A percentile compares a stretch with the other conserved stretches of the same genome.
phyloP scores from a whole-genome alignment of 164 flowering plant species.

The Berberis thunbergii region DNA sequence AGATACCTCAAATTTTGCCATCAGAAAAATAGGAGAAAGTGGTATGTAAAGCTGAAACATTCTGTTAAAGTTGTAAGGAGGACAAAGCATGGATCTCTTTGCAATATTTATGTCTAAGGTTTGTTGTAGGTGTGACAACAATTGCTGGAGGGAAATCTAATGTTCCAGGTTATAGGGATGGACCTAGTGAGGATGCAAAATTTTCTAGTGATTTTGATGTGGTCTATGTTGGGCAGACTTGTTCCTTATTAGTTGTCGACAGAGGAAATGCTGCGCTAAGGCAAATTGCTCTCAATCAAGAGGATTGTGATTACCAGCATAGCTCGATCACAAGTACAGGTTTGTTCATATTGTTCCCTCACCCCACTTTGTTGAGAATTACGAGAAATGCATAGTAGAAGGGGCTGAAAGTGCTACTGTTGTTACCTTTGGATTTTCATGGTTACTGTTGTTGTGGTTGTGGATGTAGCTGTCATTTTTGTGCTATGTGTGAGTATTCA shows the following conservation, averaged over 20 bases:
- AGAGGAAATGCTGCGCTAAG: conserved; percentile 98
- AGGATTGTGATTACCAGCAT: conserved; percentile 71
- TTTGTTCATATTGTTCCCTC: conserved; percentile 12
- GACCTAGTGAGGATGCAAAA: conserved; percentile 96
- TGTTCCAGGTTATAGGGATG: conserved; percentile 85
- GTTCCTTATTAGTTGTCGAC: conserved; percentile 87
- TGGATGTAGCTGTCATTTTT: too few species aligned
- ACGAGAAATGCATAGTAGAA: too few species aligned
- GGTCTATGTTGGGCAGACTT: conserved; percentile 67
- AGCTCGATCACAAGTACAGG: conserved; percentile 70
- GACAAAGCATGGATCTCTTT: not conserved
- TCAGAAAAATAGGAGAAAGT: conserved; percentile 87
- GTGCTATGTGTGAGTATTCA: too few species aligned
- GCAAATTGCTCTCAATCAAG: conserved; percentile 75
- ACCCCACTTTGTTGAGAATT: not conserved
- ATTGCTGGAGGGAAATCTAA: conserved; percentile 98
- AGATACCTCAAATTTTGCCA: conserved; percentile 82
- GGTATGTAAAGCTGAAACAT: conserved; percentile 31
- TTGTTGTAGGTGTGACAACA: conserved; percentile 79
- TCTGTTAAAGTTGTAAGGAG: not conserved
- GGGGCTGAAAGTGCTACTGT: too few species aligned
- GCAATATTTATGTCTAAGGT: not conserved
- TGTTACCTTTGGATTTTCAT: too few species aligned
- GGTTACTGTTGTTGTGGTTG: too few species aligned
- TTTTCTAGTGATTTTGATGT: conserved; percentile 93